Percentiles rank a stretch among this genome's conserved stretches.
Evolutionary conservation across 495 filamentous ascomycete species (phyloP).

Genomic region (Hyaloscypha bicolor): DNA sequence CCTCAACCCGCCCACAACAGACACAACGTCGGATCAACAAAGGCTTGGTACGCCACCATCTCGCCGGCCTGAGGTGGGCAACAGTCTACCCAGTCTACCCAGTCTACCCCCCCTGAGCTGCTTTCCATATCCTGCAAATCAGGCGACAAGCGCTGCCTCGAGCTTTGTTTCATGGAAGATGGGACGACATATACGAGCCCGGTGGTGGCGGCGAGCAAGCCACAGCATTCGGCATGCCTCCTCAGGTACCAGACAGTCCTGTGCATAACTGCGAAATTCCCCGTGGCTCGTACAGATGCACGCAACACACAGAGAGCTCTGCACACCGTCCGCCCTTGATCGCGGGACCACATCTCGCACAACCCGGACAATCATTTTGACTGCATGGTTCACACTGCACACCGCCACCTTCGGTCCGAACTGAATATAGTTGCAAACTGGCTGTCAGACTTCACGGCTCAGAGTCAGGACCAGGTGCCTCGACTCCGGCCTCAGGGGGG

Average conservation of each 20-base stretch:
- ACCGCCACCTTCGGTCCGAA: constrained; percentile 15
- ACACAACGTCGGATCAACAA: not conserved
- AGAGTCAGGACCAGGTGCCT: no score
- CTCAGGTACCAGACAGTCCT: not conserved
- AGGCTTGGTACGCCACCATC: not conserved
- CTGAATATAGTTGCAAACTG: not conserved
- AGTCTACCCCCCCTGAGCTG: not conserved
- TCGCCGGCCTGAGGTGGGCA: not conserved
- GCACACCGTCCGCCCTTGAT: constrained; percentile 2
- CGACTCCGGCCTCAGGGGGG: not conserved
- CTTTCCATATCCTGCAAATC: not conserved
- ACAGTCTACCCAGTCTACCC: not conserved
- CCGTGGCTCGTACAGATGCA: not conserved
- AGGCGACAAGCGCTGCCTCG: not conserved
- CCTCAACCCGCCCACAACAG: not conserved
- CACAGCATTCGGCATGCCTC: not conserved
- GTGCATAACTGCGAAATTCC: not conserved
- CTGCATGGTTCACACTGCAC: constrained; percentile 3
- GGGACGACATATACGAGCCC: not conserved
- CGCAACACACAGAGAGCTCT: constrained; percentile 4
- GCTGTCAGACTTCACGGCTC: not conserved
- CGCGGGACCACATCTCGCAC: not conserved
- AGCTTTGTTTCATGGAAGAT: constrained; percentile 9
- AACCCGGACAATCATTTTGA: constrained; percentile 4
- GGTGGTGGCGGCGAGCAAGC: not conserved